Percentiles rank a stretch among this genome's conserved stretches.
Conservation (phyloP, 2,329 filamentous ascomycete genomes). For the Phyllosticta capitalensis region DNA sequence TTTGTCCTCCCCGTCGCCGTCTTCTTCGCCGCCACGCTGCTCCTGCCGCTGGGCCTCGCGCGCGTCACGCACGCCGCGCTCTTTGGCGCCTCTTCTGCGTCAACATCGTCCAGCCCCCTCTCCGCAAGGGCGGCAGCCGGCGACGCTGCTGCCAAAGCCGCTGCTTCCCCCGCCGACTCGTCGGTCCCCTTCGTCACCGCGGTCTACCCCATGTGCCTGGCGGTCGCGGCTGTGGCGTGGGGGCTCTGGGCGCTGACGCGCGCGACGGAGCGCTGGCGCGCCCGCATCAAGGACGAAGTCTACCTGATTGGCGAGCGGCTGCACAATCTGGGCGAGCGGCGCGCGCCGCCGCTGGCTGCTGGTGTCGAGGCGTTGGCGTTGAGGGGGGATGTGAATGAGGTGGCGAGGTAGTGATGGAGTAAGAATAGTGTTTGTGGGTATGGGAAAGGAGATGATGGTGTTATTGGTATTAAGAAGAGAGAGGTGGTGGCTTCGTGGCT, state of each 20-base stretch:
- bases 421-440: no score
- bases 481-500: no score
- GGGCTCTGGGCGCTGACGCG: conserved; percentile 41
- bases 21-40: conserved; percentile 53
- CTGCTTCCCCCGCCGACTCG: conserved; percentile 28
- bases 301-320: conserved; percentile 90
- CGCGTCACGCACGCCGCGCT: conserved; percentile 37
- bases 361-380: no score
- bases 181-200: conserved; percentile 39
- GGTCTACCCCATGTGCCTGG: conserved; percentile 60
- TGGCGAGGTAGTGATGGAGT: no score
- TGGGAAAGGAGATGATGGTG: no score
- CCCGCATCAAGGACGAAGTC: conserved; percentile 81
- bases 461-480: no score
- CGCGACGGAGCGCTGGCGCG: conserved; percentile 66
- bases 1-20: conserved; percentile 70
- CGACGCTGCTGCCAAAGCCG: conserved; percentile 40
- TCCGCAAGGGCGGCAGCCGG: conserved; percentile 13
- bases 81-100: conserved; percentile 12
- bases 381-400: no score
- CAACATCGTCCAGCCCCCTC: background rate
- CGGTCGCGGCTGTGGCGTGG: conserved; percentile 38
- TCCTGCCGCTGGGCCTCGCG: conserved; percentile 54
- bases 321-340: conserved; percentile 77
- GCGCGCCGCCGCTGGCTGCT: conserved; percentile 12